Base-by-base conservation (phyloP, 208 protist species). In the Angomonas deanei region DNA sequence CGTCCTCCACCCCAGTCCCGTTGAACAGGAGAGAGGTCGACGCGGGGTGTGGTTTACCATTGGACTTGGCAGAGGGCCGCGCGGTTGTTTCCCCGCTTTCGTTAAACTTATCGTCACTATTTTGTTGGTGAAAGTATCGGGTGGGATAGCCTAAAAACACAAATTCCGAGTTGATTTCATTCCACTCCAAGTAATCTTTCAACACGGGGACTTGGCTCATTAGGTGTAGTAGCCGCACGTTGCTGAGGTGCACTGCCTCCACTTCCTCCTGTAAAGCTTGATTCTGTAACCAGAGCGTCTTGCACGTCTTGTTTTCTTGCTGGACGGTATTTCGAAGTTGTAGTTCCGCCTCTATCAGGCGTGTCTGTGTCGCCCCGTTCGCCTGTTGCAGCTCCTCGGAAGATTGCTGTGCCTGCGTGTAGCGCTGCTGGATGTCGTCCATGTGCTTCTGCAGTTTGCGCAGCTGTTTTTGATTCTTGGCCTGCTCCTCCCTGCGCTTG, bases 1-100 rank as follows among this genome's bases (percentile, higher is more conserved):
- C 88, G 57, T 92, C 83, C 32, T 86, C 83, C 15, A 94, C 75
- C 27, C 88, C 88, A 2, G 88, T 94, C 36, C 65, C 67, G 10
- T 6, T 21, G n/a, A 5, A 21, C 34, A 42, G 10, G 34, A 15
- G 10, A n/a, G n/a, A n/a, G n/a, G n/a, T n/a, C n/a, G n/a, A n/a
- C n/a, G n/a, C n/a, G n/a, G n/a, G n/a, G n/a, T n/a, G n/a, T n/a
- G n/a, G n/a, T n/a, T n/a, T n/a, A n/a, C n/a, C n/a, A n/a, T n/a
- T n/a, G n/a, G n/a, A n/a, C n/a, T n/a, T n/a, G n/a, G n/a, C n/a
- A n/a, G 19, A 6, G 5, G 31, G 34, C 48, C 19, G 10, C 24
- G n/a, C n/a, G n/a, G n/a, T n/a, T n/a, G n/a, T n/a, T n/a, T n/a
- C n/a, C n/a, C n/a, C n/a, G n/a, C n/a, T n/a, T n/a, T n/a, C n/a